Base-by-base conservation (phyloP, 129 eudicot species). In the Glebionis coronaria region DNA sequence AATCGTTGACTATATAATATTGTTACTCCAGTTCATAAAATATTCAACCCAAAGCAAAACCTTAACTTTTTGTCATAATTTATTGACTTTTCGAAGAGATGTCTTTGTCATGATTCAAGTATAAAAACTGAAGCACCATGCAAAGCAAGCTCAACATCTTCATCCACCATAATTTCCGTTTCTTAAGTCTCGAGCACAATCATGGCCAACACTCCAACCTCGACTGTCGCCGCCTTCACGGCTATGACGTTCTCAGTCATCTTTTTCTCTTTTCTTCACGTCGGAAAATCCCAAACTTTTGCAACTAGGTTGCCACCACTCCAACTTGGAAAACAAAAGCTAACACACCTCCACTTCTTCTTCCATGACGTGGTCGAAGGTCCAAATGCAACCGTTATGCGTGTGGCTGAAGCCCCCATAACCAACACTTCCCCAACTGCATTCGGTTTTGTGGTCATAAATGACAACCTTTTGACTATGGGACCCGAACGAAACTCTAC, bases 401-500 rank as follows among this genome's bases (percentile, higher is more conserved):
- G 80, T 3, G 75, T 74, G 23, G 80, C 79, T 12, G 68, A 56
- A 40, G 73, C 76, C 27, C 56, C 70, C n/a, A 56, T 19, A 1
- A 69, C 83, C 47, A 53, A 68, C 59, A 68, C 60, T 4, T 68
- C 80, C 14, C 0, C 66, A 57, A 63, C 63, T 29, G 35, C 45
- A 3, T 79, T 79, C 19, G 83, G 83, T 61, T 72, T 67, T 14
- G 56, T 79, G 13, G 69, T 61, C 53, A 73, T 79, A 70, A 79
- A 66, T 62, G 83, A 79, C 61, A 76, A 79, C 67, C 83, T 77
- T 11, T 12, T 79, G 68, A 79, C 83, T 3, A 59, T 53, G 51
- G 76, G 76, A 7, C 69, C 70, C 0, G 73, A 79, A 13, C 78
- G 55, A 4, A 69, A 62, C 80, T 69, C 83, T 12, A 74, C 59